phyloP scores from a whole-genome alignment of 2,329 filamentous ascomycete species.

The Sphaceloma murrayae region DNA sequence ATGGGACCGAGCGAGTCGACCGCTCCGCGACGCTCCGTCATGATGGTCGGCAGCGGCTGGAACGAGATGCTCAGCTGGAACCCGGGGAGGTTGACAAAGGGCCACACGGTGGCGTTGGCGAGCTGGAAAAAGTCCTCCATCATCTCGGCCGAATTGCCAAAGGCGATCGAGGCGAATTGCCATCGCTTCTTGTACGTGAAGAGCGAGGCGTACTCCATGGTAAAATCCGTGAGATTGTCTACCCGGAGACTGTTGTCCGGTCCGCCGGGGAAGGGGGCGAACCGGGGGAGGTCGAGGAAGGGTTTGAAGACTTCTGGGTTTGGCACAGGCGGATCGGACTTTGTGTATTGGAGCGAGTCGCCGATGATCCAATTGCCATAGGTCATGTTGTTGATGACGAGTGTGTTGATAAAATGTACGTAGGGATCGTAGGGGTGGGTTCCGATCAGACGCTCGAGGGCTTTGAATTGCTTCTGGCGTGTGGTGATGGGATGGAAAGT shows the following conservation, averaged over 20 bases:
- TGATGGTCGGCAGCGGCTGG: slow-evolving; percentile 21
- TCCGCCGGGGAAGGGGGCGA: slow-evolving; percentile 20
- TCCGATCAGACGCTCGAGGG: slow-evolving; percentile 18
- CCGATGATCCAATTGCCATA: slow-evolving; percentile 22
- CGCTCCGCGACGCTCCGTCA: slow-evolving; percentile 17
- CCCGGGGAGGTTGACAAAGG: slow-evolving; percentile 18
- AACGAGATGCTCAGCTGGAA: slow-evolving; percentile 21
- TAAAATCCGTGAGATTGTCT: slow-evolving; percentile 21
- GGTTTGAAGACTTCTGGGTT: slow-evolving; percentile 20
- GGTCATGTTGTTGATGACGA: slow-evolving; percentile 19
- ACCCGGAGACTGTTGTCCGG: slow-evolving; percentile 21
- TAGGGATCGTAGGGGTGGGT: slow-evolving; percentile 20
- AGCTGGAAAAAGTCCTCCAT: slow-evolving; percentile 20
- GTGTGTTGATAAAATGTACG: slow-evolving; percentile 20
- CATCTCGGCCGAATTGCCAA: slow-evolving; percentile 19
- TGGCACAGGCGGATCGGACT: slow-evolving; percentile 20
- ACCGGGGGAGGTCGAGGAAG: slow-evolving; percentile 21
- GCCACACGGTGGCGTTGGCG: slow-evolving; percentile 18
- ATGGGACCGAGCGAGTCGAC: slow-evolving; percentile 21
- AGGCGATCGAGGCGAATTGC: slow-evolving; percentile 21
- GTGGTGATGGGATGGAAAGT: slow-evolving; percentile 20
- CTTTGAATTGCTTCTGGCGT: slow-evolving; percentile 18
- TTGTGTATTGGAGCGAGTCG: slow-evolving; percentile 31
- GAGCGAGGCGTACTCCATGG: slow-evolving; percentile 18
- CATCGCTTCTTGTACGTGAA: slow-evolving; percentile 19